These are phyloP conservation scores for Pseudogymnoascus sp. DNA, from an alignment of 2,329 filamentous ascomycete species.

Conservation along the genomic window DNA sequence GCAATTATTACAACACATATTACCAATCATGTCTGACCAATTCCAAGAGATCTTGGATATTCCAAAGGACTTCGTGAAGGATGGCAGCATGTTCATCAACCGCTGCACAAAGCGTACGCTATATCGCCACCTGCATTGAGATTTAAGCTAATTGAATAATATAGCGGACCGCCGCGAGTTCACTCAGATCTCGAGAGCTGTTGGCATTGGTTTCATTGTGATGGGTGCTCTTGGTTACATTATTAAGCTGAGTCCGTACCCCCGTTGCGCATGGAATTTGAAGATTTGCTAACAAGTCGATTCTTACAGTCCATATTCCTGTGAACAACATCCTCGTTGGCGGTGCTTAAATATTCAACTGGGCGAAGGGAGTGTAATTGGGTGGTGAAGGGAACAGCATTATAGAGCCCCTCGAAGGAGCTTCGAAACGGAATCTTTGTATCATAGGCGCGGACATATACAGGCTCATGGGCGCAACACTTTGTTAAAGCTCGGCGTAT, in stretches of 20 bases:
- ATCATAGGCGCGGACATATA: conserved; percentile 7
- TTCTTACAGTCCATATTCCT: conserved; percentile 37
- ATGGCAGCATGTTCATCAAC: conserved; percentile 35
- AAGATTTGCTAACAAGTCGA: background rate
- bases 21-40: conserved; percentile 41
- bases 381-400: conserved; percentile 4
- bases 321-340: conserved; percentile 45
- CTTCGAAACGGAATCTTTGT: conserved; percentile 7
- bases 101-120: conserved; percentile 36
- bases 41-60: conserved; percentile 49
- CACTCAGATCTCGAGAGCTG: conserved; percentile 40
- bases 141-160: background rate
- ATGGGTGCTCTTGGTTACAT: conserved; percentile 45
- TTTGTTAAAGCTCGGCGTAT: conserved; percentile 9
- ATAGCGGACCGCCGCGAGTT: conserved; percentile 33
- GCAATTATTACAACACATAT: background rate
- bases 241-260: conserved; percentile 38
- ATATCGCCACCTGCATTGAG: background rate
- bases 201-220: conserved; percentile 42
- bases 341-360: conserved; percentile 21
- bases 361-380: conserved; percentile 2
- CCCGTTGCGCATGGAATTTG: background rate
- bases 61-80: conserved; percentile 39
- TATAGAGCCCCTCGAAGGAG: conserved; percentile 2
- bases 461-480: conserved; percentile 4